phyloP scores from a whole-genome alignment of 768 basidiomycete genomes.

The Mycena rebaudengoi region DNA sequence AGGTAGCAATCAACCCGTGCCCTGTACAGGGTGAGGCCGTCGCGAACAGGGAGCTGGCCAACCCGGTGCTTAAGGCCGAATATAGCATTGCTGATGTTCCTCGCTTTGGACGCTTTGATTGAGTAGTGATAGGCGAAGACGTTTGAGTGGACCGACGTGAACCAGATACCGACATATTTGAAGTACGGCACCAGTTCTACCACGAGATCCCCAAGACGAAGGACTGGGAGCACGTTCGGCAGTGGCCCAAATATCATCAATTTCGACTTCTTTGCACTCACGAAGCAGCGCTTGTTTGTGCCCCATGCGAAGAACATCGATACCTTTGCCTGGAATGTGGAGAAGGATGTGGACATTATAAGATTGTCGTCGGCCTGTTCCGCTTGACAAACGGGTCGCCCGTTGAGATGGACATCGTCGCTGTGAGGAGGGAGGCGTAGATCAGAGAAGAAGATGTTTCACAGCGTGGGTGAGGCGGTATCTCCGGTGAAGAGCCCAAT shows the following conservation, averaged over 20 bases:
- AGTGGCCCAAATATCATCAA: conserved; percentile 27
- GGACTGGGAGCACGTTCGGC: not conserved
- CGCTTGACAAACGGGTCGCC: conserved; percentile 17
- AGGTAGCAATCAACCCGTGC: too few relatives aligned
- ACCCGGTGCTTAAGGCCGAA: conserved; percentile 22
- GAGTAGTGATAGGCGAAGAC: not conserved
- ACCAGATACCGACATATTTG: too few relatives aligned
- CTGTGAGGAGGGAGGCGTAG: conserved; percentile 5
- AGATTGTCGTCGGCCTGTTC: conserved; percentile 27
- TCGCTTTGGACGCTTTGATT: conserved; percentile 27
- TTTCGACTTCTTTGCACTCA: conserved; percentile 30
- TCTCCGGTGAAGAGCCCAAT: conserved; percentile 38
- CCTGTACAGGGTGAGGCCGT: too few relatives aligned
- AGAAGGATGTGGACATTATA: conserved; percentile 20
- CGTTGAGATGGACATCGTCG: conserved; percentile 25
- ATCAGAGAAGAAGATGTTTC: conserved; percentile 32
- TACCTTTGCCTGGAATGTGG: conserved; percentile 24
- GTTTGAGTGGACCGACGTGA: conserved; percentile 20
- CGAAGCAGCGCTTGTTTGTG: conserved; percentile 31
- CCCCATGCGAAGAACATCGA: conserved; percentile 24
- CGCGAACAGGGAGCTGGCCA: too few relatives aligned
- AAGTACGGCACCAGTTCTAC: conserved; percentile 8
- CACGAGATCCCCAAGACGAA: not conserved
- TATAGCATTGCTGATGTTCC: conserved; percentile 15
- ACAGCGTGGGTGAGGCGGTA: conserved; percentile 33